Percentiles rank a stretch among this genome's conserved stretches.
These are phyloP conservation scores for Carallia pectinifolia DNA, from an alignment of 345 rosid species.

Conservation along the genomic window DNA sequence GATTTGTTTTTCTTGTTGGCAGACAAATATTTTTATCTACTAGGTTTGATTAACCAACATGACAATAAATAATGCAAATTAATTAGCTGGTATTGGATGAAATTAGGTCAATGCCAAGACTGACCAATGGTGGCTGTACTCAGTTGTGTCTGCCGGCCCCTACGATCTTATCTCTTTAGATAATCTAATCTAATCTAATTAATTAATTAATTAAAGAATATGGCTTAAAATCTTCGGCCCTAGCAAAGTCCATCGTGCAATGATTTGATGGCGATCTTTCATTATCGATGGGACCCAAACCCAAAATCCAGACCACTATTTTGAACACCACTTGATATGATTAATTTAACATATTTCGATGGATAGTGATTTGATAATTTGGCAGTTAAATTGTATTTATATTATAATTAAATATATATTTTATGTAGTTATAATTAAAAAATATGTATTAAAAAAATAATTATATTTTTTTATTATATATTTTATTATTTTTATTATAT, in stretches of 20 bases:
- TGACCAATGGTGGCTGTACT: constrained; percentile 20
- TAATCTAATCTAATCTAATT: neutral
- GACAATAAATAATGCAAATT: neutral
- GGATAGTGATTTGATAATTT: no score
- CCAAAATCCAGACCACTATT: no score
- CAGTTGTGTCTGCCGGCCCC: constrained; percentile 11
- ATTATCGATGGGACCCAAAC: no score
- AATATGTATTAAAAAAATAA: no score
- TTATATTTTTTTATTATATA: no score
- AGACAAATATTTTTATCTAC: constrained; percentile 6
- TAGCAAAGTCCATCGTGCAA: no score
- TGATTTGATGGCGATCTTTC: neutral
- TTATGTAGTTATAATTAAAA: no score
- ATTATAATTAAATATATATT: no score
- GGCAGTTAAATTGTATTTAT: no score
- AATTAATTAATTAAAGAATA: neutral
- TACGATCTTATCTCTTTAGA: constrained; percentile 29
- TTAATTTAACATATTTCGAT: no score
- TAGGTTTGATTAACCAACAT: neutral
- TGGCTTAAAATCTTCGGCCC: neutral
- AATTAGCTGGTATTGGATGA: constrained; percentile 2
- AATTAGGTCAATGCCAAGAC: constrained; percentile 25
- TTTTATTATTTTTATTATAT: no score
- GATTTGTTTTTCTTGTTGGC: neutral
- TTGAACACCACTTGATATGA: no score